Conservation (phyloP, 768 basidiomycete species). For the Lentinula edodes region DNA sequence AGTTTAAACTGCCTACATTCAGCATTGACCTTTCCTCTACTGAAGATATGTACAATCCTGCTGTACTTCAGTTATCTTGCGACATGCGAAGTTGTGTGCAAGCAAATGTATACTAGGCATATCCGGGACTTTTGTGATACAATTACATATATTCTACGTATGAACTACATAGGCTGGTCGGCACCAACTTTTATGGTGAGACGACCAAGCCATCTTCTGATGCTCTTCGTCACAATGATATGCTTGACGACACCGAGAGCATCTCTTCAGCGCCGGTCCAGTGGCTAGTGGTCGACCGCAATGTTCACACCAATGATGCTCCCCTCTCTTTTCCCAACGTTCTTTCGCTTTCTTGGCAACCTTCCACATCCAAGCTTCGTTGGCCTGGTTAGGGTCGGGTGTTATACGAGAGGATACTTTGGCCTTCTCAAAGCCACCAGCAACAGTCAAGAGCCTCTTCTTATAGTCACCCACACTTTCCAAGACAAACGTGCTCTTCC, state of each 20-base stretch:
- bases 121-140: too few relatives aligned
- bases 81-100: too few relatives aligned
- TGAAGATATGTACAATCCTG: too few relatives aligned
- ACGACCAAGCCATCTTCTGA: constrained; percentile 14
- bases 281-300: constrained; percentile 10
- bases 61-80: too few relatives aligned
- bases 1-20: too few relatives aligned
- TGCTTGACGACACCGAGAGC: constrained; percentile 8
- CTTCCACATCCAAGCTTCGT: constrained; percentile 9
- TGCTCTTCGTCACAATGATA: constrained; percentile 14
- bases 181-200: constrained; percentile 9
- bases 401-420: not conserved
- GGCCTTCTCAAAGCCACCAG: not conserved
- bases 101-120: too few relatives aligned
- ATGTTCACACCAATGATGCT: constrained; percentile 14
- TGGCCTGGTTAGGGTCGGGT: not conserved
- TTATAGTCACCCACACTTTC: constrained; percentile 12
- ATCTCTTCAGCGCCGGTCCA: constrained; percentile 4
- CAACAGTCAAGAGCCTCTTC: not conserved
- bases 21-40: too few relatives aligned
- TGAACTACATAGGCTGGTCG: too few relatives aligned
- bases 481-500: constrained; percentile 10
- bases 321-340: constrained; percentile 8
- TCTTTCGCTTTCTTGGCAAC: constrained; percentile 12
- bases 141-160: too few relatives aligned